Base-by-base conservation (phyloP, 192 early-diverging fungal genomes). In the Coemansia erecta region DNA sequence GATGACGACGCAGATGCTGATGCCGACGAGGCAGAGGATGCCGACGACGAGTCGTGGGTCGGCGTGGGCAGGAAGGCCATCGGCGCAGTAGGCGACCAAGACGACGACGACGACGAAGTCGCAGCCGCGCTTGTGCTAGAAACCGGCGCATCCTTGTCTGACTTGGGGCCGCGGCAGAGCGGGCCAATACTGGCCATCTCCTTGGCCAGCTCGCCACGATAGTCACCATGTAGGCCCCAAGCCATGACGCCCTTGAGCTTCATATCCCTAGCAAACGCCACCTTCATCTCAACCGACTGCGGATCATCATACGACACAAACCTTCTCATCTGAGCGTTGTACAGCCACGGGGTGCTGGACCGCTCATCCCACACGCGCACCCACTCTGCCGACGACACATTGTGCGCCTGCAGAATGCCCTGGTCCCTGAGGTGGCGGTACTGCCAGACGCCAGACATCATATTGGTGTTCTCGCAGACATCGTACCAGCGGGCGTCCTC, bases 271-370 rank as follows among this genome's bases (percentile, higher is more conserved):
- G 82, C 85, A 68, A 80, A 77, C 3, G 82, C 73, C 9, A 88
- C 82, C 63, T 92, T 92, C 46, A 72, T 60, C 6, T 68, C 64
- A 7, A 91, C 33, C 2, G 88, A 90, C 31, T 77, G 63, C n/a
- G 82, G 74, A 60, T 92, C 91, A 56, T 92, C 91, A 61, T 91
- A 92, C 10, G 89, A 88, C 37, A 92, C 82, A 54, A 85, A 92
- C 8, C 82, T 76, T 37, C 85, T 84, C 60, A 74, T 79, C 8
- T 74, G 61, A 10, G 82, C 72, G 47, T 85, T 84, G 46, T 82
- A 84, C 59, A 80, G 56, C 77, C 85, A 84, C 26, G 84, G 85
- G 18, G 81, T 83, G 28, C 82, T 56, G 13, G 82, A 63, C 41
- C 53, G 44, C 14, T 77, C 57, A 58, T 88, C 85, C 84, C 83